phyloP scores from a whole-genome alignment of 1,284 basidiomycete species.

The Dichomitus squalens region DNA sequence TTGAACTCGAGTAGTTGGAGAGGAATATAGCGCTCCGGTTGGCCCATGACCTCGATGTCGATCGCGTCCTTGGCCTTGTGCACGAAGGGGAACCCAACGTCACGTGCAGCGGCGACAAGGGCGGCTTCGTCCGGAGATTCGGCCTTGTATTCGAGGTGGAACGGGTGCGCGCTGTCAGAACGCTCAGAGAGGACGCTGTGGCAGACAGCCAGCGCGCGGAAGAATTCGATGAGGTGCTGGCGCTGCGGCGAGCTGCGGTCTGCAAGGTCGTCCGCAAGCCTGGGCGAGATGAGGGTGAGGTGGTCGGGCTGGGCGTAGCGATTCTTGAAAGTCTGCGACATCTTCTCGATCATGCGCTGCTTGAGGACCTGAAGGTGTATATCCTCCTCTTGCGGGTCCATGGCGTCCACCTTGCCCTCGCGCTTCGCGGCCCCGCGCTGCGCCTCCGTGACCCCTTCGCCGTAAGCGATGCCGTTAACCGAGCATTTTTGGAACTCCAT shows the following conservation, averaged over 20 bases:
- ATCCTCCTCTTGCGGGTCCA: constrained; percentile 73
- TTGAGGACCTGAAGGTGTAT: constrained; percentile 70
- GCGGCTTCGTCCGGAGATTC: constrained; percentile 96
- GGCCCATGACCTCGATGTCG: constrained; percentile 92
- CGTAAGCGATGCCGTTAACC: constrained; percentile 82
- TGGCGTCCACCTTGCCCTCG: constrained; percentile 66
- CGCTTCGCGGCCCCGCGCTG: constrained; percentile 91
- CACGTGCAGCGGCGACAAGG: constrained; percentile 88
- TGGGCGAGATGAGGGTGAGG: constrained; percentile 88
- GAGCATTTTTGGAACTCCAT: constrained; percentile 99
- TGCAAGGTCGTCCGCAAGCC: constrained; percentile 77
- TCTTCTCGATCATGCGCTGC: constrained; percentile 74
- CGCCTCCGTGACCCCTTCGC: constrained; percentile 94
- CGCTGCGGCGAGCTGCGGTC: constrained; percentile 67
- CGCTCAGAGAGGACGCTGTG: constrained; percentile 88
- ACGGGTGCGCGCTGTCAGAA: constrained; percentile 68
- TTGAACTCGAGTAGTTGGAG: constrained; percentile 92
- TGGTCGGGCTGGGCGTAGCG: constrained; percentile 83
- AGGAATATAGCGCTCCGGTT: constrained; percentile 79
- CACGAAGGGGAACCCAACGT: constrained; percentile 92
- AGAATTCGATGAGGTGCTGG: constrained; percentile 79
- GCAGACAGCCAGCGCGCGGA: constrained; percentile 89
- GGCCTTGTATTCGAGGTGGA: constrained; percentile 88
- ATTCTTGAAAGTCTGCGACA: constrained; percentile 86
- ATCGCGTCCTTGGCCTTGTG: constrained; percentile 73